A percentile compares a stretch with the other conserved stretches of the same genome.
phyloP scores from a whole-genome alignment of 2,329 filamentous ascomycete genomes.

The Phyllosticta citribraziliensis region DNA sequence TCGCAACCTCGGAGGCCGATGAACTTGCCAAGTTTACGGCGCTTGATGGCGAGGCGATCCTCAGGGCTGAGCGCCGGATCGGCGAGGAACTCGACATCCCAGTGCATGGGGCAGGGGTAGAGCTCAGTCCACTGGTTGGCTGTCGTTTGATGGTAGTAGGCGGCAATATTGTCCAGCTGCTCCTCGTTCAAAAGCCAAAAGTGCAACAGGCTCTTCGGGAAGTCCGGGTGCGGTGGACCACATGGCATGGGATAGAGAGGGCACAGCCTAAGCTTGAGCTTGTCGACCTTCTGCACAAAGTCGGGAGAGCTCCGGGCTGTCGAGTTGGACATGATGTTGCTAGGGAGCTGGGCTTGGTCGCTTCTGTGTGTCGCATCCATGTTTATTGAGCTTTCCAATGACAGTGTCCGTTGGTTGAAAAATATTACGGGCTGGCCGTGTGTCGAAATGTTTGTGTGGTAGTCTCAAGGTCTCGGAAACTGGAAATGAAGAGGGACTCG shows the following conservation, averaged over 20 bases:
- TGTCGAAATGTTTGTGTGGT: neutral
- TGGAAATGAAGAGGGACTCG: neutral
- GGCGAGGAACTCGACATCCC: constrained; percentile 39
- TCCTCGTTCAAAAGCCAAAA: constrained; percentile 65
- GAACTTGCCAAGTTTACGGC: constrained; percentile 61
- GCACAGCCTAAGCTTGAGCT: constrained; percentile 56
- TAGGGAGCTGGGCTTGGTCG: neutral
- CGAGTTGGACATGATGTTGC: neutral
- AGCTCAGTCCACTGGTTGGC: constrained; percentile 44
- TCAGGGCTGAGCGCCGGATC: constrained; percentile 23
- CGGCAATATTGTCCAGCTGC: constrained; percentile 59
- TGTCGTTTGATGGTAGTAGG: constrained; percentile 63
- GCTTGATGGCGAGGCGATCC: constrained; percentile 44
- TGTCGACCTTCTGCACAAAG: constrained; percentile 51
- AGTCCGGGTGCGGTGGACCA: constrained; percentile 53
- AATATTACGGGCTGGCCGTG: neutral
- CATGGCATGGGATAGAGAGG: constrained; percentile 50
- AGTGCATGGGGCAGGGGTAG: constrained; percentile 61
- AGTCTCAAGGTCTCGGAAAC: neutral
- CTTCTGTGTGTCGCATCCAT: neutral
- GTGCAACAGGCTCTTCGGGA: constrained; percentile 56
- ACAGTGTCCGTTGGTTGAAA: neutral
- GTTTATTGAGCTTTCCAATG: neutral
- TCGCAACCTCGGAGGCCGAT: constrained; percentile 60
- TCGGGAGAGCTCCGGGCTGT: constrained; percentile 24